A percentile compares a stretch with the other conserved stretches of the same genome.
Evolutionary conservation across 2,329 filamentous ascomycete genomes (phyloP).

Genomic region (Xylaria sp.): DNA sequence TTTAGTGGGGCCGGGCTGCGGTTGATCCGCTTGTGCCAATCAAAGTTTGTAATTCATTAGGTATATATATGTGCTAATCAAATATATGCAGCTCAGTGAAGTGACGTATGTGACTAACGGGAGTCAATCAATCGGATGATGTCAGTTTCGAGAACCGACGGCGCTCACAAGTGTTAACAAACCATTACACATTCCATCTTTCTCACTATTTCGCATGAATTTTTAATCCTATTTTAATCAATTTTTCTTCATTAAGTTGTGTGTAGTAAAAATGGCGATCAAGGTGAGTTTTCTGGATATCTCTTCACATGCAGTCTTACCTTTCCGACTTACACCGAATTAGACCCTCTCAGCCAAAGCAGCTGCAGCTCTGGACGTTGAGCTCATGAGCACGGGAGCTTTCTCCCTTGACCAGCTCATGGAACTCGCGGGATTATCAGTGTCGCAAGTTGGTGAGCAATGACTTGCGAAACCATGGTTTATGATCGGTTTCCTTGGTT

Average conservation of each 20-base stretch:
- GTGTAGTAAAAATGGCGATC: constrained; percentile 24
- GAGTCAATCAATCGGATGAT: neutral
- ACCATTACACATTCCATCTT: neutral
- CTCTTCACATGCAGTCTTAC: neutral
- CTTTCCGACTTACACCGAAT: constrained; percentile 21
- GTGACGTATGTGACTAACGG: neutral
- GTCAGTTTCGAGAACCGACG: neutral
- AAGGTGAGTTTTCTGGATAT: constrained; percentile 20
- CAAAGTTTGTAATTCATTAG: constrained; percentile 1
- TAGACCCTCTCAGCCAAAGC: constrained; percentile 84
- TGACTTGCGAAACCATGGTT: constrained; percentile 18
- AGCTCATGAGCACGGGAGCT: constrained; percentile 82
- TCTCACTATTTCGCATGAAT: neutral
- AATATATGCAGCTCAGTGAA: neutral
- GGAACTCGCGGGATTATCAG: constrained; percentile 89
- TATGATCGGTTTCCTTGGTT: neutral
- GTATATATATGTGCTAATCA: neutral
- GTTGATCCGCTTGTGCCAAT: constrained; percentile 36
- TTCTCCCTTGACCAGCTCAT: constrained; percentile 96
- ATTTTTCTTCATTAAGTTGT: neutral
- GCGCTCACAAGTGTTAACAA: neutral
- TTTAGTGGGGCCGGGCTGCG: constrained; percentile 29
- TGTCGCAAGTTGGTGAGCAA: constrained; percentile 75
- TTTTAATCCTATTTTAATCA: neutral
- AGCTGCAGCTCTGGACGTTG: constrained; percentile 81